A percentile compares a stretch with the other conserved stretches of the same genome.
Conservation (phyloP, 2,329 filamentous ascomycete species). For the Drechslerella stenobrocha region DNA sequence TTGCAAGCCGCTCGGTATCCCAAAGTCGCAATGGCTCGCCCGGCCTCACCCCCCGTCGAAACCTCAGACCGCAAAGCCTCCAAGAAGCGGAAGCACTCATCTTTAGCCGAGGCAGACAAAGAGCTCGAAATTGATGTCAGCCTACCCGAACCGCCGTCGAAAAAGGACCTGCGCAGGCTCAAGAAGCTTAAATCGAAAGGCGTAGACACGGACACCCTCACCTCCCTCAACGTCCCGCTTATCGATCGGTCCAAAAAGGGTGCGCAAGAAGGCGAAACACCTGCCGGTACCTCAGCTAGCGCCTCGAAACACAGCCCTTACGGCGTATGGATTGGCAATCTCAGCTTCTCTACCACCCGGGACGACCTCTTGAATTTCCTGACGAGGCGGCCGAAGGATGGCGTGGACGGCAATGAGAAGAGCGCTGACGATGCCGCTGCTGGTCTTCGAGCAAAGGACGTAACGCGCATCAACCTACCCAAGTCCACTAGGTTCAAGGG, state of each 20-base stretch:
- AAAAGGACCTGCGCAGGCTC: conserved; percentile 83
- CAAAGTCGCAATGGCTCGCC: conserved; percentile 22
- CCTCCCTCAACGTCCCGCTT: conserved; percentile 39
- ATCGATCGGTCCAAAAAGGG: conserved; percentile 55
- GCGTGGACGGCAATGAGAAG: conserved; percentile 6
- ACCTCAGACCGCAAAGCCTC: conserved; percentile 12
- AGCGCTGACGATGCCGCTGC: conserved; percentile 2
- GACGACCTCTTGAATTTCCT: conserved; percentile 77
- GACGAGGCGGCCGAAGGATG: conserved; percentile 55
- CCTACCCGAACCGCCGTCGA: conserved; percentile 91
- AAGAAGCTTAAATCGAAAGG: conserved; percentile 70
- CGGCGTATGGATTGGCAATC: conserved; percentile 94
- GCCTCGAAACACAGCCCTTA: conserved; percentile 69
- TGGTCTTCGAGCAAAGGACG: conserved; percentile 65
- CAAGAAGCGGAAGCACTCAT: conserved; percentile 72
- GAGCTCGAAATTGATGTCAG: conserved; percentile 87
- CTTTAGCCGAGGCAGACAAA: conserved; percentile 57
- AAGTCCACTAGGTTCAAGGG: conserved; percentile 61
- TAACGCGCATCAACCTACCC: conserved; percentile 84
- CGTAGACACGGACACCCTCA: conserved; percentile 55
- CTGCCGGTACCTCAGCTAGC: conserved; percentile 52
- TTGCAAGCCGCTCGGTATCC: background rate
- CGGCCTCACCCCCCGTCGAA: conserved; percentile 52
- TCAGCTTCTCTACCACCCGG: conserved; percentile 79
- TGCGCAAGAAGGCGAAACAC: conserved; percentile 56